These are phyloP conservation scores for Leavenworthia alabamica DNA, from an alignment of 345 rosid species.

Conservation along the genomic window DNA sequence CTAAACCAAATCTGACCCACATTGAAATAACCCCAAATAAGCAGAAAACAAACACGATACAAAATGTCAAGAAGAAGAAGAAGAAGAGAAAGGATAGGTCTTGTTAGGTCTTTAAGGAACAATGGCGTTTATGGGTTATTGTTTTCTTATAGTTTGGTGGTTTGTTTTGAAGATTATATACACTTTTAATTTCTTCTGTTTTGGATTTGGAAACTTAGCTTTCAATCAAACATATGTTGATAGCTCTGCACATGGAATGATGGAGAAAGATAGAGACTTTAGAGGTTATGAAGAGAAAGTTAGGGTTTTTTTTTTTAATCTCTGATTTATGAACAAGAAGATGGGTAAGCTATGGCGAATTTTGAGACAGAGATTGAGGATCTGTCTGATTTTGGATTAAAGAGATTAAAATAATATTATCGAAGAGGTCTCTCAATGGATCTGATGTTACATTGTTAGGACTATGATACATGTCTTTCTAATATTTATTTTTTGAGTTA, in stretches of 20 bases:
- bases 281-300: slow-evolving; percentile 13
- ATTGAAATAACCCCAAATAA: slow-evolving; percentile 27
- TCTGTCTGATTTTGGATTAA: slow-evolving; percentile 15
- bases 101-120: slow-evolving; percentile 64
- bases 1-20: slow-evolving; percentile 28
- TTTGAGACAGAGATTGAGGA: slow-evolving; percentile 20
- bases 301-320: slow-evolving; percentile 1
- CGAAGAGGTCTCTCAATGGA: slow-evolving; percentile 21
- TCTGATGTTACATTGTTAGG: slow-evolving; percentile 15
- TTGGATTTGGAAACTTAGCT: slow-evolving; percentile 46
- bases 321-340: slow-evolving; percentile 14
- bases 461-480: slow-evolving; percentile 21
- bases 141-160: slow-evolving; percentile 29
- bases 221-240: slow-evolving; percentile 57
- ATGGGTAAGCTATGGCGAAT: slow-evolving; percentile 18
- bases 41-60: slow-evolving; percentile 18
- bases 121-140: slow-evolving; percentile 26
- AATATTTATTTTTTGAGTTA: neutral
- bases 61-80: slow-evolving; percentile 32
- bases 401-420: too few relatives aligned
- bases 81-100: slow-evolving; percentile 15
- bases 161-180: slow-evolving; percentile 45
- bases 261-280: neutral
- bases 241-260: slow-evolving; percentile 28
- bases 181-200: slow-evolving; percentile 35